Base-by-base conservation (phyloP, 1,284 basidiomycete species). In the Pseudozyma tsukubaensis region DNA sequence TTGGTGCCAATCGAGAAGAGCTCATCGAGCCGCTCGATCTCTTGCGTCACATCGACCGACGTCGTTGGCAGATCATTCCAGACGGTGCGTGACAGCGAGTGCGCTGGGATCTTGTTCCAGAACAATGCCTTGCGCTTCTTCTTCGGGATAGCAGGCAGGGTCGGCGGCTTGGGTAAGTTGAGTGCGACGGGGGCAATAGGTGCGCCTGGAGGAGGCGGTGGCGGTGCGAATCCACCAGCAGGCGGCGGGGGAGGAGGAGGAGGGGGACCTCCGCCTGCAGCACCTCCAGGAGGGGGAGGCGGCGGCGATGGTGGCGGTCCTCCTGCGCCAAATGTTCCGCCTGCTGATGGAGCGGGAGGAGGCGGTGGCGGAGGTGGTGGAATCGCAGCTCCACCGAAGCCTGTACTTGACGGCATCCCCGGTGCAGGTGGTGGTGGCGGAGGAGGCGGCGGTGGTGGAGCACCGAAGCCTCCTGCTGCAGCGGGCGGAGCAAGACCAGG, bases 111-210 rank as follows among this genome's bases (percentile, higher is more conserved):
- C 79, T 96, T 95, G 73, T 90, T 92, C 94, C 94, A 96, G 84
- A 94, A 94, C 85, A 96, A 93, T 0, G 93, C 63, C 43, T 70
- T 71, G 40, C 94, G 85, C 64, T 90, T 89, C 81, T 90, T 91
- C 3, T 84, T 79, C 16, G 89, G 89, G 39, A 82, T 53, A 1
- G 58, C 43, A 10, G 72, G 68, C 21, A 72, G 59, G 34, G 50
- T 24, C 3, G 72, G 65, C 32, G 72, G 66, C 39, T 67, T 68
- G 43, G 73, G 70, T 35, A 40, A 12, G 14, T 48, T 29, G 11
- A 47, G 66, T 40, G 45, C 65, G n/a, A 34, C 60, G 9, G 53
- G 73, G 35, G 43, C 16, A 16, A 47, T 21, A 7, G 54, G 63
- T 35, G 50, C 62, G 16, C 48, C 62, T 16, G 58, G 74, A 11